phyloP scores from a whole-genome alignment of 1,284 basidiomycete species.

The Coniferiporia weirii region DNA sequence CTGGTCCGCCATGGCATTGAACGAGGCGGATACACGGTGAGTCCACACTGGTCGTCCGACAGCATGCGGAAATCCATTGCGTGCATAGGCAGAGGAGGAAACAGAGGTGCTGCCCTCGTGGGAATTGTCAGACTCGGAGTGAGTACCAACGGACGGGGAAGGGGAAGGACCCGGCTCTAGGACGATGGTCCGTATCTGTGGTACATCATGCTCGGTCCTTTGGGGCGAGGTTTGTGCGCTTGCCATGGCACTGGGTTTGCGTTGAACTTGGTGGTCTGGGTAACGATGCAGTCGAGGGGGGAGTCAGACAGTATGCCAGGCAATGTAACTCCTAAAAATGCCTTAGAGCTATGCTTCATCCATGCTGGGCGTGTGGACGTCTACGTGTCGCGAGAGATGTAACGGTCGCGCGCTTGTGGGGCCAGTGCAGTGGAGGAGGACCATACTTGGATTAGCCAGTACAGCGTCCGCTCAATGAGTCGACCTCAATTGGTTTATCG shows the following conservation, averaged over 20 bases:
- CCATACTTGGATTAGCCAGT: neutral
- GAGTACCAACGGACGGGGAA: conserved; percentile 3
- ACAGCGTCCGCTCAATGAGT: conserved; percentile 1
- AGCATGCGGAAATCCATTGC: neutral
- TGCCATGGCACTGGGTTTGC: conserved; percentile 1
- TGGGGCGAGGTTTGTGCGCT: neutral
- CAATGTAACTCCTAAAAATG: neutral
- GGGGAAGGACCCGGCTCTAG: conserved; percentile 6
- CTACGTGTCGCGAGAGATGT: neutral
- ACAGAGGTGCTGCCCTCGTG: neutral
- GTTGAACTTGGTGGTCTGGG: neutral
- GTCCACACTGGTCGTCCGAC: conserved; percentile 26
- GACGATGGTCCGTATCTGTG: conserved; percentile 6
- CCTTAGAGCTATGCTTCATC: neutral
- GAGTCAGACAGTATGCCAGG: neutral
- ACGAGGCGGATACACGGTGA: conserved; percentile 32
- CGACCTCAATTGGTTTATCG: conserved; percentile 5
- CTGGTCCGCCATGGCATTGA: conserved; percentile 36
- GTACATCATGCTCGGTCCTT: neutral
- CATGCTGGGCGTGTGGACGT: neutral
- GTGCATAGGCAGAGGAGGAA: conserved; percentile 1
- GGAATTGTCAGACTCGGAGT: conserved; percentile 6
- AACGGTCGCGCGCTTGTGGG: neutral
- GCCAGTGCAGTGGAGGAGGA: neutral
- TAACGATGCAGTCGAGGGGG: neutral